Evolutionary conservation across 2,329 filamentous ascomycete species (phyloP).

Genomic region (Hymenoscyphus fraxineus): DNA sequence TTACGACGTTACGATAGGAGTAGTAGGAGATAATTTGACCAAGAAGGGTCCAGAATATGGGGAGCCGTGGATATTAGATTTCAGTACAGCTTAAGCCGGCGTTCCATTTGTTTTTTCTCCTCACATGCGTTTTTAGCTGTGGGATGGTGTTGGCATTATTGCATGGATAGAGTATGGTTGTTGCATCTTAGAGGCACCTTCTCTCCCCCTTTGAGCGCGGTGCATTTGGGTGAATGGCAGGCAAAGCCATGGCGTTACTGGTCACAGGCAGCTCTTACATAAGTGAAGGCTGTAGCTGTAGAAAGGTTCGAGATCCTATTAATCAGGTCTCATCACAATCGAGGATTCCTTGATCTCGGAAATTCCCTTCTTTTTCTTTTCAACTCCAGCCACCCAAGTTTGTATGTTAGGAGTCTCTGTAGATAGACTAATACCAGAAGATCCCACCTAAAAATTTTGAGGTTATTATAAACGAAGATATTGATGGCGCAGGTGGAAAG

Average conservation of each 20-base stretch:
- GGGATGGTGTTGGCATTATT: background rate
- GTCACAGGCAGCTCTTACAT: background rate
- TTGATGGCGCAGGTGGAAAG: background rate
- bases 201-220: background rate
- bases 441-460: background rate
- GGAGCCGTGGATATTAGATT: background rate
- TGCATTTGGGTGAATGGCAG: background rate
- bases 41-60: background rate
- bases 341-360: background rate
- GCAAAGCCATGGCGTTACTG: slow-evolving; percentile 1
- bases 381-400: background rate
- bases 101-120: background rate
- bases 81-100: slow-evolving; percentile 2
- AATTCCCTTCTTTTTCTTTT: background rate
- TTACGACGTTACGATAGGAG: slow-evolving; percentile 1
- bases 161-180: background rate
- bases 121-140: background rate
- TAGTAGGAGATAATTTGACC: slow-evolving; percentile 1
- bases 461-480: background rate
- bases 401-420: background rate
- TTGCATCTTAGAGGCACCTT: background rate
- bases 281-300: slow-evolving; percentile 5
- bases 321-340: slow-evolving; percentile 1
- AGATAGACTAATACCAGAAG: background rate
- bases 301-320: slow-evolving; percentile 3